These are phyloP conservation scores for Cladosporium sp. DNA, from an alignment of 2,329 filamentous ascomycete species.

Conservation along the genomic window DNA sequence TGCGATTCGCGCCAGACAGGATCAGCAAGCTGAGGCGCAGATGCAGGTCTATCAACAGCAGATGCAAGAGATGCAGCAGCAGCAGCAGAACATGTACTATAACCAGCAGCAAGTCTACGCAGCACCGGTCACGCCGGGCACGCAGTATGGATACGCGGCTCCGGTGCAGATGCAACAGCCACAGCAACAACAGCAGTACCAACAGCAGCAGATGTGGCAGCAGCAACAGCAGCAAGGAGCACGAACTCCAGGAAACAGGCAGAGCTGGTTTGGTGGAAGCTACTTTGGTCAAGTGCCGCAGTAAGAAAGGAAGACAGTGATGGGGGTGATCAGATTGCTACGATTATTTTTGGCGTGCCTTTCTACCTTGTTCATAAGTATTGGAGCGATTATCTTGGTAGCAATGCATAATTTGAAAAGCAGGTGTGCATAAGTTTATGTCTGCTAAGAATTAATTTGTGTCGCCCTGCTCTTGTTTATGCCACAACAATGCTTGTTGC, in stretches of 20 bases:
- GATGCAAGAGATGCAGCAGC: constrained; percentile 31
- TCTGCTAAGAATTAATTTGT: not conserved
- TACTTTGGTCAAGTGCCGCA: constrained; percentile 10
- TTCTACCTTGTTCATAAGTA: not conserved
- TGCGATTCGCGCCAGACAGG: constrained; percentile 60
- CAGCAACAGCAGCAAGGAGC: constrained; percentile 24
- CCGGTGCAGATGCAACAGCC: not conserved
- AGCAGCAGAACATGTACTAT: constrained; percentile 28
- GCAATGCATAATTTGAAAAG: not conserved
- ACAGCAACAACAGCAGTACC: constrained; percentile 8
- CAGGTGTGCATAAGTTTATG: not conserved
- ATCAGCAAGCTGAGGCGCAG: constrained; percentile 49
- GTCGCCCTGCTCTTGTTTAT: not conserved
- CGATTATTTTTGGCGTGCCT: not conserved
- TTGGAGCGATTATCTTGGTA: not conserved
- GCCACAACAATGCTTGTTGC: not conserved
- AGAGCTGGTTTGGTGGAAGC: constrained; percentile 19
- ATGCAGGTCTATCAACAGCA: constrained; percentile 40
- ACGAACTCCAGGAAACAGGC: constrained; percentile 17
- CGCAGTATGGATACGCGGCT: not conserved
- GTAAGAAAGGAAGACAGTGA: not conserved
- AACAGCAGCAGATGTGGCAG: constrained; percentile 27
- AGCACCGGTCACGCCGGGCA: not conserved
- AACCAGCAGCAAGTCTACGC: constrained; percentile 25
- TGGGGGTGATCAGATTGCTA: not conserved